These are phyloP conservation scores for Cyclanthera cordifolia DNA, from an alignment of 306 rosid species.

Conservation along the genomic window DNA sequence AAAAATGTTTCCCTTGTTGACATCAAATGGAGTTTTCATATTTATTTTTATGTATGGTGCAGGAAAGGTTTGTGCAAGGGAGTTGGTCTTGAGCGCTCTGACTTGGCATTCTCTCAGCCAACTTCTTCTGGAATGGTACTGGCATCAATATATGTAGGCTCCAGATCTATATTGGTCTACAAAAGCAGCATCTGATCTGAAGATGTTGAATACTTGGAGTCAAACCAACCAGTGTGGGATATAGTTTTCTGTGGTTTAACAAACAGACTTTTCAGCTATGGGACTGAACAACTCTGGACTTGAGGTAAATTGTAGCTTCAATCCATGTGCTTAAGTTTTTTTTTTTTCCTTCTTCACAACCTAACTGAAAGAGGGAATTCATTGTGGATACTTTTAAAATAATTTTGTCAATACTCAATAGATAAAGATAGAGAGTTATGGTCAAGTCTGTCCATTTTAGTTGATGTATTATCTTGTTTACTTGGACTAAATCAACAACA, in stretches of 20 bases:
- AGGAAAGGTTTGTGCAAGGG: conserved; percentile 58
- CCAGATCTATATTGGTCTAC: conserved; percentile 51
- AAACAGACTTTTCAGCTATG: not conserved
- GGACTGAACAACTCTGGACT: not conserved
- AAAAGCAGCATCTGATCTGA: conserved; percentile 22
- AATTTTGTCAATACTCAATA: not conserved
- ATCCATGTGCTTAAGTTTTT: not conserved
- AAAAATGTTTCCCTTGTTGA: not conserved
- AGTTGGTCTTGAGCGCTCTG: conserved; percentile 37
- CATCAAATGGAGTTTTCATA: not conserved
- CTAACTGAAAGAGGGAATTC: not conserved
- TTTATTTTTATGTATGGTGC: conserved; percentile 16
- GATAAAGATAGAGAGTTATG: not conserved
- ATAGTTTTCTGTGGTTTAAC: not conserved
- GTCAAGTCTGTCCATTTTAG: not conserved
- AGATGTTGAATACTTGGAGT: not conserved
- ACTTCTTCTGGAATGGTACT: conserved; percentile 61
- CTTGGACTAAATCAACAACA: too few species aligned
- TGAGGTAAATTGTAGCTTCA: not conserved
- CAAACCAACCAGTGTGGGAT: not conserved
- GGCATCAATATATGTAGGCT: conserved; percentile 50
- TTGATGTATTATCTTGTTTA: not conserved
- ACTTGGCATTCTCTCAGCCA: conserved; percentile 74
- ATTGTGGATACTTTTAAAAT: not conserved
- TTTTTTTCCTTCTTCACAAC: not conserved